These are phyloP conservation scores for Plasmodium knowlesi DNA, from an alignment of 169 alveolate genomes.

Conservation along the genomic window DNA sequence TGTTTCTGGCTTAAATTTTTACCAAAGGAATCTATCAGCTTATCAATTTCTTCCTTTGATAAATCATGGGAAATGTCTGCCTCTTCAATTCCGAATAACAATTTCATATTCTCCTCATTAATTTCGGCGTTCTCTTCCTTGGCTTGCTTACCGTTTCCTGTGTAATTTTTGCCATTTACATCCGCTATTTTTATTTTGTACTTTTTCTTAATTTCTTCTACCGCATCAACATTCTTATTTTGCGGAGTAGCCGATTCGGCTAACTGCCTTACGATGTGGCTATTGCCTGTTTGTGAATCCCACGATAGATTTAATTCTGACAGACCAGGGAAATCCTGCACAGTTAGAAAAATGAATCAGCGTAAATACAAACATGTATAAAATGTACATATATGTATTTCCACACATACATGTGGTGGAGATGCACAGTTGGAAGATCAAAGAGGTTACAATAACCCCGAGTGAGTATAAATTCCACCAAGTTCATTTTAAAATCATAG, in stretches of 20 bases:
- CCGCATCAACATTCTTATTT: neutral
- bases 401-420: neutral
- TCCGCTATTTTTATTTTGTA: neutral
- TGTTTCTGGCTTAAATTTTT: neutral
- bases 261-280: neutral
- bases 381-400: neutral
- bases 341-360: neutral
- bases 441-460: neutral
- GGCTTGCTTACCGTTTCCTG: neutral
- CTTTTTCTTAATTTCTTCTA: too few relatives aligned
- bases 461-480: neutral
- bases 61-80: neutral
- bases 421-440: neutral
- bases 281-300: neutral
- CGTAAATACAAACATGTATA: neutral
- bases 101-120: neutral
- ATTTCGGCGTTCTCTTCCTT: neutral
- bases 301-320: neutral
- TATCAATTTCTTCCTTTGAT: neutral
- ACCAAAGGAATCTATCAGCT: neutral
- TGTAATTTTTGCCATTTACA: neutral
- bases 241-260: neutral
- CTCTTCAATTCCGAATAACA: neutral
- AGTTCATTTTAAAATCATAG: neutral
- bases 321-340: neutral